Evolutionary conservation across 2,329 filamentous ascomycete genomes (phyloP).

Genomic region (Ophiocordyceps sinensis): DNA sequence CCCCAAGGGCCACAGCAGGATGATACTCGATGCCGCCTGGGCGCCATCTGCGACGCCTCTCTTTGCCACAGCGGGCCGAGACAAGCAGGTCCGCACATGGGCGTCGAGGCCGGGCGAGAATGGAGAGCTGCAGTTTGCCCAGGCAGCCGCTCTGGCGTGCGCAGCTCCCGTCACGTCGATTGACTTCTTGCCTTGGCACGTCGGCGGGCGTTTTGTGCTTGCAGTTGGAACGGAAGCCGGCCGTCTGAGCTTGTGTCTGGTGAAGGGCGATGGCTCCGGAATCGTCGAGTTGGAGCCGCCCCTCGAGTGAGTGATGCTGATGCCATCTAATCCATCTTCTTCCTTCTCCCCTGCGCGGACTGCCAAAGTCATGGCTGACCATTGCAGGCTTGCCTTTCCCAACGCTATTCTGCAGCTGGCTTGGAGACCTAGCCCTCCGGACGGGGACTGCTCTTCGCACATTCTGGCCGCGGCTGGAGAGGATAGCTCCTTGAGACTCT

Average conservation of each 20-base stretch:
- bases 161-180: conserved; percentile 55
- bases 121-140: conserved; percentile 28
- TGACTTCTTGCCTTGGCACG: conserved; percentile 38
- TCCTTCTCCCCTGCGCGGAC: background rate
- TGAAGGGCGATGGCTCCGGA: conserved; percentile 26
- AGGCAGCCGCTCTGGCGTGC: conserved; percentile 37
- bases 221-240: conserved; percentile 45
- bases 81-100: conserved; percentile 75
- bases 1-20: conserved; percentile 74
- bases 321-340: background rate
- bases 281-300: conserved; percentile 18
- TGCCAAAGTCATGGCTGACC: conserved; percentile 4
- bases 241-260: conserved; percentile 25
- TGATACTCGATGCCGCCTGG: conserved; percentile 88
- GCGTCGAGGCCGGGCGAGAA: conserved; percentile 16
- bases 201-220: conserved; percentile 23
- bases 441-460: conserved; percentile 12
- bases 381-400: conserved; percentile 29
- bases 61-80: conserved; percentile 82
- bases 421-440: conserved; percentile 43
- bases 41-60: conserved; percentile 38
- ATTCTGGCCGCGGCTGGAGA: conserved; percentile 43
- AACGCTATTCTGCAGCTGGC: conserved; percentile 52
- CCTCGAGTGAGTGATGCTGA: conserved; percentile 23
- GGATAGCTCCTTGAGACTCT: conserved; percentile 45